These are phyloP conservation scores for Anethum foeniculum DNA, from an alignment of 140 eudicot genomes.

Conservation along the genomic window DNA sequence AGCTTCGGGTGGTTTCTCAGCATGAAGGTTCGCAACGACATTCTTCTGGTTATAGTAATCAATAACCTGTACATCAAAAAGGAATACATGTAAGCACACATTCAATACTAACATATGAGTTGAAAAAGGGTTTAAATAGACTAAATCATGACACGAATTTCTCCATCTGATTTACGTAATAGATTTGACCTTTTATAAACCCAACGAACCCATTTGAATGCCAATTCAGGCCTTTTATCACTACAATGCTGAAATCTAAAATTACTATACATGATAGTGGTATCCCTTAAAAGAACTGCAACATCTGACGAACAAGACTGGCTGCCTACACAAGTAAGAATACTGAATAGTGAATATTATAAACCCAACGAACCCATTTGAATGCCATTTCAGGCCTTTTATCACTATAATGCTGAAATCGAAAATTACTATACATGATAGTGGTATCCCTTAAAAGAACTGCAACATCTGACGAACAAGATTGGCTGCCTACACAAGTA, in stretches of 20 bases:
- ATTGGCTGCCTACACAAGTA: too few species aligned
- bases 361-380: not conserved
- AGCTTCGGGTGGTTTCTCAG: constrained; percentile 68
- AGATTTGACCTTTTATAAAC: not conserved
- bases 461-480: not conserved
- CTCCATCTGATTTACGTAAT: not conserved
- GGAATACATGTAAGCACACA: not conserved
- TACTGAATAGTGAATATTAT: too few species aligned
- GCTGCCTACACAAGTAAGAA: not conserved
- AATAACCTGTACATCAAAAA: constrained; percentile 48
- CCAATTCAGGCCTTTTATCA: not conserved
- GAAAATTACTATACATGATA: not conserved
- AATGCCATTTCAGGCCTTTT: not conserved
- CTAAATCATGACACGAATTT: not conserved
- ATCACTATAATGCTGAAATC: not conserved
- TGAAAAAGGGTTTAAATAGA: not conserved
- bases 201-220: not conserved
- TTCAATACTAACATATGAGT: not conserved
- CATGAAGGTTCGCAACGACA: constrained; percentile 63
- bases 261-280: not conserved
- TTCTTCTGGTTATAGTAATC: constrained; percentile 67
- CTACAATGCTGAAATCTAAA: not conserved
- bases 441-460: too few species aligned
- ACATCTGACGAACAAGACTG: not conserved
- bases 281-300: too few species aligned